These are phyloP conservation scores for Eragrostis curvula DNA, from an alignment of 176 grass and related monocot species.

Conservation along the genomic window DNA sequence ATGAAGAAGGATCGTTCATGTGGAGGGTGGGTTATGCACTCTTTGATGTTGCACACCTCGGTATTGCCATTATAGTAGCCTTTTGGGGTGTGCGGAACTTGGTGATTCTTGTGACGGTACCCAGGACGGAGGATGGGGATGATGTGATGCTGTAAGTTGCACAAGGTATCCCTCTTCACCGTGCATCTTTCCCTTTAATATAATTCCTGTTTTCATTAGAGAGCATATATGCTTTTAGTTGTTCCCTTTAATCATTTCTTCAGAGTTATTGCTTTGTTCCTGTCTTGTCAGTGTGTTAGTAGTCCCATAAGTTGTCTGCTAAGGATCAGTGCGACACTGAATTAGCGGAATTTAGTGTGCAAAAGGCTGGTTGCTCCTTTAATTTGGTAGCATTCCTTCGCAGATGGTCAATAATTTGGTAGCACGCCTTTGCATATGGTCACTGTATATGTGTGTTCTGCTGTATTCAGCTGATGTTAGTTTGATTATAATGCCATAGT, in stretches of 20 bases:
- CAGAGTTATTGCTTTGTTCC: too few relatives aligned
- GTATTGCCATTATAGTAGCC: background rate
- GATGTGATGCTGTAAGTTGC: background rate
- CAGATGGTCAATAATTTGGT: too few relatives aligned
- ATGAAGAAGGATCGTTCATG: background rate
- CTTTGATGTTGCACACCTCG: background rate
- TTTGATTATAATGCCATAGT: background rate
- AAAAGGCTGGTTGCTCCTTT: background rate
- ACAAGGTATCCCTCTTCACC: background rate
- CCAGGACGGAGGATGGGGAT: background rate
- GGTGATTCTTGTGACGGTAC: background rate
- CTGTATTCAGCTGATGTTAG: background rate
- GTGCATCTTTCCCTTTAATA: background rate
- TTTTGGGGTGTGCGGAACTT: background rate
- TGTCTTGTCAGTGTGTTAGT: background rate
- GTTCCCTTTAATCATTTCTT: too few relatives aligned
- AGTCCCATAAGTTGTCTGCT: background rate
- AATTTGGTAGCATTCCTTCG: too few relatives aligned
- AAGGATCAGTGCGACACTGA: background rate
- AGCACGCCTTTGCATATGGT: background rate
- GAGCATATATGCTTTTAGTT: background rate
- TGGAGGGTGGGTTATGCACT: background rate
- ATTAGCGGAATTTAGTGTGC: background rate
- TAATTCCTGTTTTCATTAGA: background rate
- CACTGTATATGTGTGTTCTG: background rate